phyloP scores from a whole-genome alignment of 169 alveolate species.

The Plasmodium chabaudi region DNA sequence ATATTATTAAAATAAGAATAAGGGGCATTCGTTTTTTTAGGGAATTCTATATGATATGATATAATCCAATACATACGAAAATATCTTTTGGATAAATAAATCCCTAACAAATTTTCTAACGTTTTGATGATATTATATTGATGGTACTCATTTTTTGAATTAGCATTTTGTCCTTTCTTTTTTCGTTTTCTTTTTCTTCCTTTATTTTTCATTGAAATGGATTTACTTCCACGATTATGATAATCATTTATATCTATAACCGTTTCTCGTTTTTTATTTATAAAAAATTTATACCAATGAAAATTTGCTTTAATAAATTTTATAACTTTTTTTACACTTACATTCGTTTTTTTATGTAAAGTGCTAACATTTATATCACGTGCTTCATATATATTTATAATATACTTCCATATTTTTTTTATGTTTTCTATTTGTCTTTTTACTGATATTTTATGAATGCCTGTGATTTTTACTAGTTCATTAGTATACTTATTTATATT shows the following conservation, averaged over 20 bases:
- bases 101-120: slow-evolving; percentile 56
- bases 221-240: slow-evolving; percentile 17
- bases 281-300: slow-evolving; percentile 43
- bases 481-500: slow-evolving; percentile 43
- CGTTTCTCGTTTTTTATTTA: slow-evolving; percentile 32
- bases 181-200: slow-evolving; percentile 25
- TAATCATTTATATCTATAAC: slow-evolving; percentile 43
- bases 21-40: slow-evolving; percentile 52
- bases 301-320: slow-evolving; percentile 52
- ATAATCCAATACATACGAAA: slow-evolving; percentile 73
- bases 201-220: slow-evolving; percentile 60
- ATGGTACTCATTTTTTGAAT: slow-evolving; percentile 40
- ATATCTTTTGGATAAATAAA: slow-evolving; percentile 60
- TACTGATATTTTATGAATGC: slow-evolving; percentile 58
- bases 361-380: slow-evolving; percentile 38
- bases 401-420: slow-evolving; percentile 66
- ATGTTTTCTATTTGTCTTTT: slow-evolving; percentile 73
- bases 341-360: slow-evolving; percentile 41
- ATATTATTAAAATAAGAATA: slow-evolving; percentile 68
- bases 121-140: slow-evolving; percentile 62
- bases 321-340: slow-evolving; percentile 28
- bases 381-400: slow-evolving; percentile 53
- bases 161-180: slow-evolving; percentile 24
- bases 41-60: slow-evolving; percentile 65
- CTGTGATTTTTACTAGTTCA: slow-evolving; percentile 53